Evolutionary conservation across 768 basidiomycete species (phyloP).

Genomic region (Phaffia australis): DNA sequence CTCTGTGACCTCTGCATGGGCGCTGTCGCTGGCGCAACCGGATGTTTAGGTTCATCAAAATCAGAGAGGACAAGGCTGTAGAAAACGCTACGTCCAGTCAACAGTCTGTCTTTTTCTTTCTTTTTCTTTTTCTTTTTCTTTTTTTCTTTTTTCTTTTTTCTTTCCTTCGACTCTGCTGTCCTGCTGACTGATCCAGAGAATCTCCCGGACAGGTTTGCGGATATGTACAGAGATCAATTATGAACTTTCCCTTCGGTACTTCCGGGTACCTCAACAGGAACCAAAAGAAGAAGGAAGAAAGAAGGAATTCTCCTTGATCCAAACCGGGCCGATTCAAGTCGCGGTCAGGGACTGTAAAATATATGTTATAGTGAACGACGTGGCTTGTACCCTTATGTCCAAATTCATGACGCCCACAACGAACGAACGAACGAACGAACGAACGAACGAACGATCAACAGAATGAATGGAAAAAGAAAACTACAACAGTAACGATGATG

Average conservation of each 20-base stretch:
- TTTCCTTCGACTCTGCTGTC: neutral
- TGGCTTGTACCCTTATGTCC: no score
- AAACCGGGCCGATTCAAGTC: neutral
- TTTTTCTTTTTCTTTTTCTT: neutral
- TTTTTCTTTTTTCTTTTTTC: neutral
- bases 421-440: no score
- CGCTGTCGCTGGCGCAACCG: neutral
- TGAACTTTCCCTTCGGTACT: neutral
- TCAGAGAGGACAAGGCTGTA: conserved; percentile 60
- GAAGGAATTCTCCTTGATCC: neutral
- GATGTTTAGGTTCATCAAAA: conserved; percentile 52
- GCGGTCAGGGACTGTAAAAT: no score
- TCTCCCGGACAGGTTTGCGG: conserved; percentile 10
- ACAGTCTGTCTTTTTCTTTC: conserved; percentile 37
- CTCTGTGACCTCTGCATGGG: neutral
- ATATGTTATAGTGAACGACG: no score
- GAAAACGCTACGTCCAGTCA: conserved; percentile 62
- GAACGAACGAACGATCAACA: no score
- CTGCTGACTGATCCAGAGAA: no score
- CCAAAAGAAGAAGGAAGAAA: no score
- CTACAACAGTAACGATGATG: no score
- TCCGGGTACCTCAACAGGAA: no score
- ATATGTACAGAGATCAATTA: conserved; percentile 13
- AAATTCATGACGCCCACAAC: no score
- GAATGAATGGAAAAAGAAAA: no score